Base-by-base conservation (phyloP, 208 protist genomes). In the Strigomonas galati region DNA sequence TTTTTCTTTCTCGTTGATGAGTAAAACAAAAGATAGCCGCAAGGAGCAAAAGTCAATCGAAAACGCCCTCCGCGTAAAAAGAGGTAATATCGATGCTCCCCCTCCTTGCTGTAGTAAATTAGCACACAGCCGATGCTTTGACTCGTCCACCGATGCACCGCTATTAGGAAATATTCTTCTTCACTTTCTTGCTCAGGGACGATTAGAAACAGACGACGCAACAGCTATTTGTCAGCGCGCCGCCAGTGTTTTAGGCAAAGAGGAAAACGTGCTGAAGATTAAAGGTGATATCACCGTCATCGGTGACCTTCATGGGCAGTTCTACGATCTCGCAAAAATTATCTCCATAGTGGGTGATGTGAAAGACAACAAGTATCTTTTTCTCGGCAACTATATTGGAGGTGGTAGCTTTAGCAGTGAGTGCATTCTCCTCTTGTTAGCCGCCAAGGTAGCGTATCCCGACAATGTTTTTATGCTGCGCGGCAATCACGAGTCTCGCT, bases 311-410 rank as follows among this genome's bases (percentile, higher is more conserved):
- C 94, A 98, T 65, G 97, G 95, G 44, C 97, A 98, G 71, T 90
- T 96, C 37, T 93, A 94, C 70, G 94, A 98, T 64, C 63, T 98
- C 19, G 71, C 84, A 12, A 92, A 97, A 66, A 81, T 97, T 37
- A 60, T 97, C 24, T 63, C 70, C 26, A 69, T 92, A 17, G 89
- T 71, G 2, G 89, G 90, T 14, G 71, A 75, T 57, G 70, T 84
- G 28, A 59, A 43, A 15, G 74, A 88, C 26, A 99, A 91, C 4
- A 97, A 98, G 64, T 99, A 98, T 67, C 72, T 99, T 0, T 99
- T 99, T 69, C 85, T 99, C 70, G 97, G 98, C 17, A 98, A 99
- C 78, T 99, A 99, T 67, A 97, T 98, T 2, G 98, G 99, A 70
- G 80, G 97, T 51, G 98, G 98, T 40, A 97, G 92, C 78, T 98